A percentile compares a stretch with the other conserved stretches of the same genome.
Evolutionary conservation across 2,329 filamentous ascomycete genomes (phyloP).

Genomic region (Ascomycota sp.): DNA sequence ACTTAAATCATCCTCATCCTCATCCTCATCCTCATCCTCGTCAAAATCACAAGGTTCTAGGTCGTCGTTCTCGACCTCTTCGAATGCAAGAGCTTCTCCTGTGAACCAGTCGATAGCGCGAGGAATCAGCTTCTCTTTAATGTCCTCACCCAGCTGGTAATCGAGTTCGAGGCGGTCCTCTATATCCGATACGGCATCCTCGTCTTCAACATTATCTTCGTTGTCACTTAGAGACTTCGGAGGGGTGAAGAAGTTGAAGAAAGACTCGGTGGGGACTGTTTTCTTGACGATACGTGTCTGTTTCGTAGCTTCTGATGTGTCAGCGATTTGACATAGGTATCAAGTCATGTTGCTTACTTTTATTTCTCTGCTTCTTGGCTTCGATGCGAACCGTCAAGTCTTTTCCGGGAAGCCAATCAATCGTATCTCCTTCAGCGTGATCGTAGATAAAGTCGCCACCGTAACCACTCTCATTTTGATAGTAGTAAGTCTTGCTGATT

Average conservation of each 20-base stretch:
- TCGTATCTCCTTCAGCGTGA: slow-evolving; percentile 93
- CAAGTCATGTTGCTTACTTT: slow-evolving; percentile 39
- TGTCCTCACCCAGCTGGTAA: slow-evolving; percentile 96
- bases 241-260: slow-evolving; percentile 98
- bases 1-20: slow-evolving; percentile 72
- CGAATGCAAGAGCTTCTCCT: slow-evolving; percentile 88
- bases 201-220: slow-evolving; percentile 35
- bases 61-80: slow-evolving; percentile 52
- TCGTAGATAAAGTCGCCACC: slow-evolving; percentile 99
- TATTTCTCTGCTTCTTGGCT: slow-evolving; percentile 99
- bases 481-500: slow-evolving; percentile 96
- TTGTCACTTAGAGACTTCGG: slow-evolving; percentile 67
- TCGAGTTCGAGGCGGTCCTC: slow-evolving; percentile 96
- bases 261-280: slow-evolving; percentile 94
- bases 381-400: slow-evolving; percentile 88
- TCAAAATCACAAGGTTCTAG: slow-evolving; percentile 51
- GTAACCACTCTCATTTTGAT: slow-evolving; percentile 96
- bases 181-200: slow-evolving; percentile 69
- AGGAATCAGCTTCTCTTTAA: slow-evolving; percentile 98
- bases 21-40: slow-evolving; percentile 84
- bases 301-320: slow-evolving; percentile 60
- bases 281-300: slow-evolving; percentile 98
- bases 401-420: slow-evolving; percentile 86
- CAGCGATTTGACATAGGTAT: neutral
- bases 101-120: slow-evolving; percentile 99